Conservation (phyloP, 148 eudicot species). For the Camellia granthamiana region DNA sequence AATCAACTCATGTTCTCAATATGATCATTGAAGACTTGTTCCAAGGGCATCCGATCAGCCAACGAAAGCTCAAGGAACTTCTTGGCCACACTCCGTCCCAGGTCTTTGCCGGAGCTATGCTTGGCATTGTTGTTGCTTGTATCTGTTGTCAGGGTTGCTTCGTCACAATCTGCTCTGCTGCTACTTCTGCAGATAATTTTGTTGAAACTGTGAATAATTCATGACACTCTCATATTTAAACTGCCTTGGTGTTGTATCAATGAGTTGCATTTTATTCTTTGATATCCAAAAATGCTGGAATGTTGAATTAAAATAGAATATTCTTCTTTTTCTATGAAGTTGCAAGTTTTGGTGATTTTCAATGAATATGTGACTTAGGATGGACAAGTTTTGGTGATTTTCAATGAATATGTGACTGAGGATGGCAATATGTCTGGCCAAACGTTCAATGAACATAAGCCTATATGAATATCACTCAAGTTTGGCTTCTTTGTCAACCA, state of each 20-base stretch:
- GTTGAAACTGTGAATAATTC: not conserved
- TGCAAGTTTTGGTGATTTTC: not conserved
- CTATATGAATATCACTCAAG: too few species aligned
- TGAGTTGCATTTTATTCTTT: not conserved
- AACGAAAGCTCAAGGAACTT: conserved; percentile 89
- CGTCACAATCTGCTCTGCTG: conserved; percentile 19
- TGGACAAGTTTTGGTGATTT: not conserved
- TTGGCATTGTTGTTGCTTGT: conserved; percentile 69
- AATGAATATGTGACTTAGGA: too few species aligned
- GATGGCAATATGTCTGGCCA: not conserved
- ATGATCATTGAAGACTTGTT: conserved; percentile 84
- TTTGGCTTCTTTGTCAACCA: too few species aligned
- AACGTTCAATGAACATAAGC: too few species aligned
- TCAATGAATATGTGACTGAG: too few species aligned
- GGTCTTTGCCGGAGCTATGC: conserved; percentile 77
- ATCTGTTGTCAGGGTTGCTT: conserved; percentile 52
- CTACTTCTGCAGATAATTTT: conserved; percentile 1
- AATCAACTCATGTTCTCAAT: conserved; percentile 63
- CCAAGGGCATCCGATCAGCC: conserved; percentile 94
- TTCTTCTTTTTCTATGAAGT: not conserved
- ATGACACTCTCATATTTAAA: not conserved
- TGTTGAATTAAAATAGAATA: not conserved
- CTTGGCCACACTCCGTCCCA: conserved; percentile 93
- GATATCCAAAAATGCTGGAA: not conserved
- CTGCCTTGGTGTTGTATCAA: not conserved